These are phyloP conservation scores for Hymenoscyphus linearis DNA, from an alignment of 2,329 filamentous ascomycete species.

Conservation along the genomic window DNA sequence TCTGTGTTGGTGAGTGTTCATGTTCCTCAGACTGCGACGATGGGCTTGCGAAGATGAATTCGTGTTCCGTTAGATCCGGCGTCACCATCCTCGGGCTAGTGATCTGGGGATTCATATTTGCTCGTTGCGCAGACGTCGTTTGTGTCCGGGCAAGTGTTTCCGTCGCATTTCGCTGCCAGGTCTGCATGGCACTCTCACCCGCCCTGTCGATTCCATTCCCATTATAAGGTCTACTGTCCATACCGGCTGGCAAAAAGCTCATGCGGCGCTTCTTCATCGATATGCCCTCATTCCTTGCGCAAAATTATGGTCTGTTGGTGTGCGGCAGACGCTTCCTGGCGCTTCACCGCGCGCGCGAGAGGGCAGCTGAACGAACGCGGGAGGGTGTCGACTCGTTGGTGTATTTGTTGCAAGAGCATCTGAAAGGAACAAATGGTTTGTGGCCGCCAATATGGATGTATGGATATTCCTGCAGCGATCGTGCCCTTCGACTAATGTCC, in stretches of 20 bases:
- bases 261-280: slow-evolving; percentile 31
- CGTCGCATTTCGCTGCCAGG: slow-evolving; percentile 27
- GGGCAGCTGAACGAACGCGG: background rate
- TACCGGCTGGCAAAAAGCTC: slow-evolving; percentile 40
- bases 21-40: slow-evolving; percentile 15
- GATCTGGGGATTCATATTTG: background rate
- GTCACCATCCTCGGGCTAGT: slow-evolving; percentile 60
- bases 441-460: background rate
- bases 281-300: slow-evolving; percentile 20
- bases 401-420: background rate
- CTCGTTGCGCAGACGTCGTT: slow-evolving; percentile 20
- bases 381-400: background rate
- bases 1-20: slow-evolving; percentile 35
- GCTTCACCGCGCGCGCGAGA: background rate
- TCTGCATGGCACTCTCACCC: slow-evolving; percentile 20
- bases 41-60: slow-evolving; percentile 19
- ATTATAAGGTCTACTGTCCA: slow-evolving; percentile 41
- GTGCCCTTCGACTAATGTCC: background rate
- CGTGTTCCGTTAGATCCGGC: slow-evolving; percentile 44
- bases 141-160: slow-evolving; percentile 24
- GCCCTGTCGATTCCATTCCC: slow-evolving; percentile 28
- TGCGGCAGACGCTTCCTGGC: background rate
- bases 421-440: background rate
- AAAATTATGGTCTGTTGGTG: slow-evolving; percentile 3
- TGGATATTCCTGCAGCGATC: background rate